These are phyloP conservation scores for Candida awuae DNA, from an alignment of 805 yeast genomes.

Conservation along the genomic window DNA sequence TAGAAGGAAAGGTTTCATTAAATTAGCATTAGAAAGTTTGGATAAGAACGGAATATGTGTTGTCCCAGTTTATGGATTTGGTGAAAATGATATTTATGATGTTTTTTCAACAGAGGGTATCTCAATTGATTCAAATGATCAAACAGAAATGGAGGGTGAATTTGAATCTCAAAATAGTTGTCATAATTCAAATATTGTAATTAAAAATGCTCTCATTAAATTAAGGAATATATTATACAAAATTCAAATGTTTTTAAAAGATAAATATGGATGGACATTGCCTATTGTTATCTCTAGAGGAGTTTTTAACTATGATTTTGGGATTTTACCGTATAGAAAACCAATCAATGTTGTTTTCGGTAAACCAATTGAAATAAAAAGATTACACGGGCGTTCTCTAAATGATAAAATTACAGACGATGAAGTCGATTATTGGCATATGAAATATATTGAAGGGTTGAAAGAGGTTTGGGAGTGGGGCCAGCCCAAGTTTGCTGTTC, in stretches of 20 bases:
- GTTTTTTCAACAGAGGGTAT: conserved; percentile 28
- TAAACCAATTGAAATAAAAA: conserved; percentile 38
- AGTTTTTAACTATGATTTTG: conserved; percentile 85
- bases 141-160: conserved; percentile 15
- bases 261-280: conserved; percentile 67
- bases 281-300: conserved; percentile 93
- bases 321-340: conserved; percentile 76
- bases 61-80: conserved; percentile 89
- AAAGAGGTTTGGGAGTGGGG: conserved; percentile 50
- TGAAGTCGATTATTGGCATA: conserved; percentile 64
- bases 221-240: conserved; percentile 19
- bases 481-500: conserved; percentile 45
- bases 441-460: conserved; percentile 58
- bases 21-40: conserved; percentile 65
- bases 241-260: conserved; percentile 68
- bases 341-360: conserved; percentile 76
- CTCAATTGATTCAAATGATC: conserved; percentile 6
- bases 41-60: conserved; percentile 25
- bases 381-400: conserved; percentile 18
- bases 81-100: conserved; percentile 62
- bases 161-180: conserved; percentile 2
- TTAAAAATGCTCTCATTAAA: background rate
- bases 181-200: background rate
- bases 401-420: conserved; percentile 30
- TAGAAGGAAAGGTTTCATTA: conserved; percentile 81